Evolutionary conservation across 352 stramenopile genomes (phyloP), one percentile per base, ranked within the genome.

Genomic region (Pythium dissotocum): DNA sequence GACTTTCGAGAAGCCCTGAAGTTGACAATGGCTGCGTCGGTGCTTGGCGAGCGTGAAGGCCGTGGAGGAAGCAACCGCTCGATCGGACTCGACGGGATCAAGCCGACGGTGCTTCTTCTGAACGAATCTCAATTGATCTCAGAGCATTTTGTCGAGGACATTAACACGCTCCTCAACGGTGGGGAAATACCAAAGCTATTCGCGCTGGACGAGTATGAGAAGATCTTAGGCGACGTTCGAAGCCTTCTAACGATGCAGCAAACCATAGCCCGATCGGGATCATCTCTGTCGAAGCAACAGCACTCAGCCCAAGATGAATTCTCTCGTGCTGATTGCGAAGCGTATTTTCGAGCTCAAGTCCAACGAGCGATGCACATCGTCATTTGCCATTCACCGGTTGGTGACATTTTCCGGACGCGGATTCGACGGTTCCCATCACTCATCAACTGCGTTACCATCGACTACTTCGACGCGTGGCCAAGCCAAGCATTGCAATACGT

Each of bases 391-490:
- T 94, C 83, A 13, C 94, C 92, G 1, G 82, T 90, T 18, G 77
- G 82, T 16, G 81, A 93, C 48, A 58, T 67, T 6, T 98, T 98
- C 69, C 88, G 92, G 0, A 79, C 76, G 2, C 82, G 89, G 2
- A 82, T 98, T 21, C 82, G 93, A 3, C 94, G 97, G 68, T 98
- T 98, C 30, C 94, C 94, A 16, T 93, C 92, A 6, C 69, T 98
- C 5, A 88, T 98, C 33, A 98, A 98, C 69, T 98, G 94, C 69
- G 97, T 87, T 24, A 98, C 93, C 0, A 97, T 98, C 48, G 89
- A 97, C 57, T 98, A 85, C 77, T 98, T 98, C 63, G 80, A 94
- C n/a, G 89, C 92, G 54, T 98, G 94, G 94, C 93, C 94, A 0
- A 78, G 78, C 58, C 79, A 83, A 33, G 94, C 94, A 13, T 73